Evolutionary conservation across 2,329 filamentous ascomycete species (phyloP), one percentile per base, ranked within the genome.

Genomic region (Catunica adiposa): DNA sequence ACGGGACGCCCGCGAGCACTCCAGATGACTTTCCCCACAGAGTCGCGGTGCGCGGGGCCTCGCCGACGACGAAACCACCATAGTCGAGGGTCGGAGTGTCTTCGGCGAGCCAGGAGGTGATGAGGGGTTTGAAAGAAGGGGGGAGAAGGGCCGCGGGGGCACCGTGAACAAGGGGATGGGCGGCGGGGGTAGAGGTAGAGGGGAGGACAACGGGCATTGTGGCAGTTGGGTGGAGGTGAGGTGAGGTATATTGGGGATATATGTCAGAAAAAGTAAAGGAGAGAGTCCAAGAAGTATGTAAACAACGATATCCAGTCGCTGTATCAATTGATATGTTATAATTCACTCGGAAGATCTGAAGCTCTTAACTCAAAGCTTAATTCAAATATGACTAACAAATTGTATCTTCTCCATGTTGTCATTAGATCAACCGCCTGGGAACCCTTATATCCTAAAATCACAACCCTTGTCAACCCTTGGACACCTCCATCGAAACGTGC

Each of bases 81-180:
- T 95, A 96, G 74, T 98, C 92, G 70, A 95, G 90, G 54, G 87
- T 92, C 3, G 92, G 92, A 2, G 89, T 94, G 71, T 98, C 92
- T 71, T 98, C 92, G 64, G 89, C 86, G 14, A 96, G 83, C 92
- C 92, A 98, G 64, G 78, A 71, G 23, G 83, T 78, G 60, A 96
- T 80, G 61, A 83, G 78, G 52, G 82, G 77, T 67, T 90, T 94
- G 80, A 88, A 96, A 60, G 82, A 85, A 22, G 82, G 78, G 0
- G 90, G 89, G 46, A 97, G 81, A 61, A 97, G 79, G 67, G 94
- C 80, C 63, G 71, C 71, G 54, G 75, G 70, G 52, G 66, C 65
- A 67, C 73, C 74, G 60, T 72, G 69, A 42, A 59, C 58, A 17
- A 60, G 56, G 34, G 58, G 58, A 25, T 57, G 57, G 20, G 58